These are phyloP conservation scores for Wickerhamomyces pijperi DNA, from an alignment of 805 yeast species.

Conservation along the genomic window DNA sequence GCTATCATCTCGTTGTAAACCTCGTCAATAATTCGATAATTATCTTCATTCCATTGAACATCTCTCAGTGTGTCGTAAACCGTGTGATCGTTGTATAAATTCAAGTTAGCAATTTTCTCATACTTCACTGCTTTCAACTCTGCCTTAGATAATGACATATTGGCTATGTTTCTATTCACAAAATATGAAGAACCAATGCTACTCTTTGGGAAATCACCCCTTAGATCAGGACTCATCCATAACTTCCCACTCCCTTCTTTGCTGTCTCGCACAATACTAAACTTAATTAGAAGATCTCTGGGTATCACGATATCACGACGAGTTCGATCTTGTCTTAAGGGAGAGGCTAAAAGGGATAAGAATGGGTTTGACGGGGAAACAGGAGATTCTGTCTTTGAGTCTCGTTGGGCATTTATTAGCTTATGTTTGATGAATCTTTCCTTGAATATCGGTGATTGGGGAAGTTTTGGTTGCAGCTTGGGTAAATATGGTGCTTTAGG, in stretches of 20 bases:
- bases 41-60: conserved; percentile 7
- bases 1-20: conserved; percentile 6
- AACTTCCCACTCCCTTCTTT: conserved; percentile 1
- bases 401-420: too few species aligned
- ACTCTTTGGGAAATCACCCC: conserved; percentile 2
- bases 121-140: conserved; percentile 3
- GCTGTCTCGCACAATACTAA: conserved; percentile 4
- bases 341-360: conserved; percentile 29
- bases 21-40: conserved; percentile 5
- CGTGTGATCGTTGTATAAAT: conserved; percentile 5
- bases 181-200: conserved; percentile 8
- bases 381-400: too few species aligned
- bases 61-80: conserved; percentile 5
- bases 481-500: too few species aligned
- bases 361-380: too few species aligned
- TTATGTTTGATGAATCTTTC: too few species aligned
- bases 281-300: conserved; percentile 3
- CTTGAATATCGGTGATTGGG: too few species aligned
- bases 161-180: conserved; percentile 5
- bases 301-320: conserved; percentile 19
- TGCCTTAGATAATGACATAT: too few species aligned
- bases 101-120: conserved; percentile 8
- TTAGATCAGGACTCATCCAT: conserved; percentile 5
- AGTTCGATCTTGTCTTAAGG: conserved; percentile 28
- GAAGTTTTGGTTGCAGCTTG: too few species aligned